These are phyloP conservation scores for Vitis labrusca DNA, from an alignment of 164 flowering plant species.

Conservation along the genomic window DNA sequence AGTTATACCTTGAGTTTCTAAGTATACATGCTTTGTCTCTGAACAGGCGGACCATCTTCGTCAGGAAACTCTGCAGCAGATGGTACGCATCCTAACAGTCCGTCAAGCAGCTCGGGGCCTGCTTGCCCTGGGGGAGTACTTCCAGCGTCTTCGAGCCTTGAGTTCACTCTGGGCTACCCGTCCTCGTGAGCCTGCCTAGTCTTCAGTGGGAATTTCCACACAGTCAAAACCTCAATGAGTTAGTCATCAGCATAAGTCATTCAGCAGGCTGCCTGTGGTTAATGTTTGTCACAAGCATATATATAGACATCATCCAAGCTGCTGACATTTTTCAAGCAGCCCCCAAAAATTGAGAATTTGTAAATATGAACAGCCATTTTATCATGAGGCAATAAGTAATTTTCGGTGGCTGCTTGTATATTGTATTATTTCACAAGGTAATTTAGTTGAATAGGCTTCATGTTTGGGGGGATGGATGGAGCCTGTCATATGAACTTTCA, in stretches of 20 bases:
- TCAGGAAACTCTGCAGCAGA: slow-evolving; percentile 67
- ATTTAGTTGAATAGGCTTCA: background rate
- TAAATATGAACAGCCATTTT: slow-evolving; percentile 20
- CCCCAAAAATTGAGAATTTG: slow-evolving; percentile 7
- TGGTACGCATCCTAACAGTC: slow-evolving; percentile 61
- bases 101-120: slow-evolving; percentile 83
- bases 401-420: background rate
- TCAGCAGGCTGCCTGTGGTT: slow-evolving; percentile 5
- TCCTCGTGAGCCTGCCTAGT: slow-evolving; percentile 56
- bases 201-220: background rate
- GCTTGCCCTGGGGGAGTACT: slow-evolving; percentile 81
- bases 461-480: background rate
- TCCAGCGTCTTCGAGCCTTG: slow-evolving; percentile 75
- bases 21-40: background rate
- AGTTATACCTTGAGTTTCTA: no score
- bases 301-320: slow-evolving; percentile 13
- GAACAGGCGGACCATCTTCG: slow-evolving; percentile 88
- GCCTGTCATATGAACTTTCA: background rate
- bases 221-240: background rate
- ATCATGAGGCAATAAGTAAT: slow-evolving; percentile 5
- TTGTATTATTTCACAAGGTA: background rate
- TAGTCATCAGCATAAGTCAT: background rate
- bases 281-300: slow-evolving; percentile 5
- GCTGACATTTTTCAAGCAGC: slow-evolving; percentile 31
- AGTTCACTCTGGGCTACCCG: slow-evolving; percentile 78